phyloP scores from a whole-genome alignment of 768 basidiomycete species.

The Cyclocybe aegerita region DNA sequence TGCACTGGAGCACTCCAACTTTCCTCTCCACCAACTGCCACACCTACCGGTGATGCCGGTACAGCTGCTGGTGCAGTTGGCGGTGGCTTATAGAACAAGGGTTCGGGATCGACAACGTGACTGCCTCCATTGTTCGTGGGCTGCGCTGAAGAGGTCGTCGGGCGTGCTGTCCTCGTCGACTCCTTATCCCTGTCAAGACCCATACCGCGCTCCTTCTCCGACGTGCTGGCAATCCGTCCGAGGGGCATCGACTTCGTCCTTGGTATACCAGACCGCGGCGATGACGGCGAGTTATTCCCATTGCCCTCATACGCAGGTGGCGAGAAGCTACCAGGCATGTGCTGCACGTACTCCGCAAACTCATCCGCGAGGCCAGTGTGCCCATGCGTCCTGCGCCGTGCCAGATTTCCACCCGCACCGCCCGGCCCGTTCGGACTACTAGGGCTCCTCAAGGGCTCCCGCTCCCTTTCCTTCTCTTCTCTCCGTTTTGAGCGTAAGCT shows the following conservation, averaged over 20 bases:
- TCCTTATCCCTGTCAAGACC: neutral
- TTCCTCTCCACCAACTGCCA: too few relatives aligned
- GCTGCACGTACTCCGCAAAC: constrained; percentile 21
- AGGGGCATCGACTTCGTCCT: constrained; percentile 56
- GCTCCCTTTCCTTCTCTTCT: too few relatives aligned
- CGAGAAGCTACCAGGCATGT: constrained; percentile 6
- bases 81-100: too few relatives aligned
- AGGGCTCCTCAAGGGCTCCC: too few relatives aligned
- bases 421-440: too few relatives aligned
- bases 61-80: too few relatives aligned
- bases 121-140: neutral
- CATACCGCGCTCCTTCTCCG: constrained; percentile 22
- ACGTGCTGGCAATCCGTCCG: constrained; percentile 12
- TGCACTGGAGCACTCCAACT: neutral
- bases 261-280: constrained; percentile 20
- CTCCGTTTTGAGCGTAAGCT: too few relatives aligned
- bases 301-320: constrained; percentile 14
- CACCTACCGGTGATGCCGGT: too few relatives aligned
- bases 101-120: too few relatives aligned
- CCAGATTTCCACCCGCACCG: neutral
- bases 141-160: neutral
- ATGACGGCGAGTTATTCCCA: constrained; percentile 6
- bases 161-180: neutral
- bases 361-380: constrained; percentile 16
- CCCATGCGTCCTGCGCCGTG: constrained; percentile 13